These are phyloP conservation scores for Lipomyces kockii DNA, from an alignment of 805 yeast genomes.

Conservation along the genomic window DNA sequence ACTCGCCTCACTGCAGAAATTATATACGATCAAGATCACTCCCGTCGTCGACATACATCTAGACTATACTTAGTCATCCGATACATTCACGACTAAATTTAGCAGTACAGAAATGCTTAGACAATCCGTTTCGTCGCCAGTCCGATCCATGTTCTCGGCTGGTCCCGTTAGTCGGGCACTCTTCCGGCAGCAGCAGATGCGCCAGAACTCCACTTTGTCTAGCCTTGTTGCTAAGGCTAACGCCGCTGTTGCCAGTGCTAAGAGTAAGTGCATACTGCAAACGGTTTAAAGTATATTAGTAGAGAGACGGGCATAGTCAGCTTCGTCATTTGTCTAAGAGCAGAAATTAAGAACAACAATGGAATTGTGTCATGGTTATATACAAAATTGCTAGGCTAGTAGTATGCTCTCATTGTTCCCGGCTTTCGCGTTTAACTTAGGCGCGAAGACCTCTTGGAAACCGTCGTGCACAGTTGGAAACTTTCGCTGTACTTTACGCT, in stretches of 20 bases:
- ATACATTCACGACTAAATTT: not conserved
- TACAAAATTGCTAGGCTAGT: not conserved
- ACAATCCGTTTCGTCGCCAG: constrained; percentile 25
- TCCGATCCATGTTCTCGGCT: constrained; percentile 24
- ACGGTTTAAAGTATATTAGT: not conserved
- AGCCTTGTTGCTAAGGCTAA: constrained; percentile 98
- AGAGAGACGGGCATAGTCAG: not conserved
- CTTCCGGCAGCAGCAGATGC: constrained; percentile 25
- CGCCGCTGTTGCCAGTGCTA: constrained; percentile 78
- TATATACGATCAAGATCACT: not conserved
- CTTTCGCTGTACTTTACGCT: not conserved
- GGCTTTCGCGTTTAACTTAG: no score
- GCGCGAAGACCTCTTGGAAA: no score
- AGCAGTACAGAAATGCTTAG: constrained; percentile 23
- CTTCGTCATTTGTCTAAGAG: not conserved
- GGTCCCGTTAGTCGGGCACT: constrained; percentile 24
- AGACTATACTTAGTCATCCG: not conserved
- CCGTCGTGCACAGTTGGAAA: no score
- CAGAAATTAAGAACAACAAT: not conserved
- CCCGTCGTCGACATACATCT: not conserved
- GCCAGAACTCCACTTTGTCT: constrained; percentile 45
- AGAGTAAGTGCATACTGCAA: constrained; percentile 18
- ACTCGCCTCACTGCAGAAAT: not conserved
- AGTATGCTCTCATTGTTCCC: no score
- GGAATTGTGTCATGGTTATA: not conserved